Base-by-base conservation (phyloP, 139 green algal genomes). In the Micromonas pusilla region DNA sequence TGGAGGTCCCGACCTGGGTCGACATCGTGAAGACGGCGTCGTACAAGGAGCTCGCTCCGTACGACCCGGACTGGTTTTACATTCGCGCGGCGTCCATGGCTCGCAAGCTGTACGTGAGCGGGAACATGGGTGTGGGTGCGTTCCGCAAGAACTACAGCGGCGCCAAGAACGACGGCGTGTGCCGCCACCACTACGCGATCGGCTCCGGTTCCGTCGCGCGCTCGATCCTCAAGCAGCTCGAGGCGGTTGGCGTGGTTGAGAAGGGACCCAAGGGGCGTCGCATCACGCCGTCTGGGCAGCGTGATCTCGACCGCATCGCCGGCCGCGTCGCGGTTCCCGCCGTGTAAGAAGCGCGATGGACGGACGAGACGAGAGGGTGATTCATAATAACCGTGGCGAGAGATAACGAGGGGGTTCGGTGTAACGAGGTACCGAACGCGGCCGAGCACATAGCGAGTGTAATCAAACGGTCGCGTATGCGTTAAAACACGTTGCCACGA, bases 31-130 rank as follows among this genome's bases (percentile, higher is more conserved):
- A 99, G 91, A 99, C 95, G 20, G 92, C 73, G 62, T 64, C 84
- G 23, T 93, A 89, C 90, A 99, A 99, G 90, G 92, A 99, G 91
- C 89, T 98, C 77, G 83, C 91, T 2, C 95, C 95, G 57, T 91
- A 93, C 70, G 92, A 98, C 79, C 87, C 89, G 28, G 95, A 99
- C 90, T 99, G 95, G 95, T 99, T 97, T 88, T 99, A 96, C 88
- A 87, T 97, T 65, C 90, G 95, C 52, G 93, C 94, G 93, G 95
- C 95, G 28, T 91, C 95, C 62, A 86, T 99, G 25, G 91, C 91
- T 45, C 89, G 95, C 79, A 92, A 94, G 81, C 81, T 99, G 67
- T 99, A 99, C 89, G 86, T 96, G 30, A 82, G 88, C 72, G 87
- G 92, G 70, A 91, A 89, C 70, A 85, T 99, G 65, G 95, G 95